A percentile compares a stretch with the other conserved stretches of the same genome.
phyloP scores from a whole-genome alignment of 2,329 filamentous ascomycete species.

The Didymella pomorum region DNA sequence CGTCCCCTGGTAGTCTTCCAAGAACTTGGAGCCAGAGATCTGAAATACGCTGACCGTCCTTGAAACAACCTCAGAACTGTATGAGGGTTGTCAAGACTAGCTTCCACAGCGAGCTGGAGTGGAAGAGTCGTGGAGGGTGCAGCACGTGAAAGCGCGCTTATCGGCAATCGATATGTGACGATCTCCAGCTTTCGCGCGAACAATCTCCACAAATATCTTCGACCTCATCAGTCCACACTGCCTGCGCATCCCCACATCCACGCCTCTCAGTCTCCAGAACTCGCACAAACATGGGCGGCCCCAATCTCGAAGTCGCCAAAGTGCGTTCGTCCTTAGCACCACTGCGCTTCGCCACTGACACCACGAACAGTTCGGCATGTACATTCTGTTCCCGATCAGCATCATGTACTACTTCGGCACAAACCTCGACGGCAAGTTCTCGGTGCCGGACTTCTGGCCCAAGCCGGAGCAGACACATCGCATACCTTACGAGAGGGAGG shows the following conservation, averaged over 20 bases:
- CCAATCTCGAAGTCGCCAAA: constrained; percentile 96
- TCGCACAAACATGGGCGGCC: constrained; percentile 70
- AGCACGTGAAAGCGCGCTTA: constrained; percentile 2
- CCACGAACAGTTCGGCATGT: constrained; percentile 85
- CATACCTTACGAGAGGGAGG: constrained; percentile 78
- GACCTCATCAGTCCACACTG: constrained; percentile 16
- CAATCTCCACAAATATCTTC: constrained; percentile 31
- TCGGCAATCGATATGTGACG: constrained; percentile 20
- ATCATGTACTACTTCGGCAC: constrained; percentile 99
- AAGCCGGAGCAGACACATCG: constrained; percentile 78
- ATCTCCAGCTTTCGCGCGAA: constrained; percentile 33
- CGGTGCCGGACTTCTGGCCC: constrained; percentile 93
- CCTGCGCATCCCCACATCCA: constrained; percentile 7
- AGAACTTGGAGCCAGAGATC: not conserved
- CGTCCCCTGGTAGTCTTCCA: not conserved
- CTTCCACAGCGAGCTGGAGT: not conserved
- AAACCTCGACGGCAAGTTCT: constrained; percentile 87
- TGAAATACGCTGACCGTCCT: not conserved
- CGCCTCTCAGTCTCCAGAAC: constrained; percentile 8
- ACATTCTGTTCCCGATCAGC: constrained; percentile 97
- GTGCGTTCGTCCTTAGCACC: constrained; percentile 56
- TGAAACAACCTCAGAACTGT: not conserved
- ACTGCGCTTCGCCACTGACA: constrained; percentile 6
- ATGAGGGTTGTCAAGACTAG: not conserved
- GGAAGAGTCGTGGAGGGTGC: too few species aligned